Evolutionary conservation across 768 basidiomycete species (phyloP).

Genomic region (Cantharellus anzutake): DNA sequence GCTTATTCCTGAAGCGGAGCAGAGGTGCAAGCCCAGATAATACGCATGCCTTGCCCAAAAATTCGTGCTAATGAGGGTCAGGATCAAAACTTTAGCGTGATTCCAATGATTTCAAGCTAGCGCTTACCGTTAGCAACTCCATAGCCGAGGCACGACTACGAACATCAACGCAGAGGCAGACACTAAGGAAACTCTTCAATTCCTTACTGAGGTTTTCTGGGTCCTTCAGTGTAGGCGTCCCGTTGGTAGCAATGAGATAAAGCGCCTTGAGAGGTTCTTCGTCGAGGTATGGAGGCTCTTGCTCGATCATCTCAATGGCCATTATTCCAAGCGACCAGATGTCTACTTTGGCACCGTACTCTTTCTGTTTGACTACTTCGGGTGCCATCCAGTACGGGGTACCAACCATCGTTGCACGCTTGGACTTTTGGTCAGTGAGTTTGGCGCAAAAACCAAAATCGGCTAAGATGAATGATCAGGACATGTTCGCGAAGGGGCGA

Average conservation of each 20-base stretch:
- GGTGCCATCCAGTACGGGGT: slow-evolving; percentile 99
- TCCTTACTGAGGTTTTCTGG: slow-evolving; percentile 77
- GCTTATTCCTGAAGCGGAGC: slow-evolving; percentile 27
- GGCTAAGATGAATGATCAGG: slow-evolving; percentile 26
- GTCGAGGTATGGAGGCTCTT: slow-evolving; percentile 88
- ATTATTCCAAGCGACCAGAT: slow-evolving; percentile 96
- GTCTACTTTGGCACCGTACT: slow-evolving; percentile 91
- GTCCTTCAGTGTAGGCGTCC: slow-evolving; percentile 93
- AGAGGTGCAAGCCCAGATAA: slow-evolving; percentile 69
- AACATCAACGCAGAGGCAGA: slow-evolving; percentile 97
- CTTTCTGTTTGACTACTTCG: slow-evolving; percentile 95
- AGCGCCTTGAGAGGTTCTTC: slow-evolving; percentile 90
- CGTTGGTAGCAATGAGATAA: slow-evolving; percentile 93
- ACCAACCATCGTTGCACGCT: slow-evolving; percentile 96
- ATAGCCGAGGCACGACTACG: slow-evolving; percentile 44
- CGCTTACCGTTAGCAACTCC: slow-evolving; percentile 39
- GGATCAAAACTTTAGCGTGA: slow-evolving; percentile 2
- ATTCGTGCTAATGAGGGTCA: slow-evolving; percentile 53
- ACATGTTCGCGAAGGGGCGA: background rate
- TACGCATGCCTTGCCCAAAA: slow-evolving; percentile 76
- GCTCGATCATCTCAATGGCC: slow-evolving; percentile 99
- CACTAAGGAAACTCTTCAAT: slow-evolving; percentile 89
- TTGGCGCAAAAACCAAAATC: slow-evolving; percentile 97
- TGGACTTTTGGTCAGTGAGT: slow-evolving; percentile 88
- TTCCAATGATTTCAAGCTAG: background rate